Evolutionary conservation across 2,329 filamentous ascomycete genomes (phyloP).

Genomic region (Zymoseptoria ardabiliae): DNA sequence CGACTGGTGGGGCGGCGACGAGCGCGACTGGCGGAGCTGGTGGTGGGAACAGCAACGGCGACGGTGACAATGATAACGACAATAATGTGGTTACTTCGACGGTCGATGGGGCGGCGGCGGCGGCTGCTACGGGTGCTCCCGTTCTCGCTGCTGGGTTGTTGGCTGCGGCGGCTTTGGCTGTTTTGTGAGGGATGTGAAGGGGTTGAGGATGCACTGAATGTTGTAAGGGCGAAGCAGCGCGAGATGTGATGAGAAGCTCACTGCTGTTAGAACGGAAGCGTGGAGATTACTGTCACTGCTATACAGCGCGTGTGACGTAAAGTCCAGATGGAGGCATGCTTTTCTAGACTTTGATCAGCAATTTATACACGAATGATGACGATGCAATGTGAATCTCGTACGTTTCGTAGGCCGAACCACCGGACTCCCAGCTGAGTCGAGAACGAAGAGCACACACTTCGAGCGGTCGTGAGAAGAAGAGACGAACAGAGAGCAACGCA

Average conservation of each 20-base stretch:
- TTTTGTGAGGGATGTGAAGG: background rate
- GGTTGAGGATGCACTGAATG: too few relatives aligned
- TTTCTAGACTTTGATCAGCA: background rate
- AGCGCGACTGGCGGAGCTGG: background rate
- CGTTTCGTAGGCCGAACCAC: background rate
- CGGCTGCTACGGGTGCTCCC: background rate
- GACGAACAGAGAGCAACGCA: background rate
- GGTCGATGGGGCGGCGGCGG: background rate
- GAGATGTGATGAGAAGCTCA: background rate
- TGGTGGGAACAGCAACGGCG: background rate
- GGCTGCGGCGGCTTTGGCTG: background rate
- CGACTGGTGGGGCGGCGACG: background rate
- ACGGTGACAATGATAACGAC: background rate
- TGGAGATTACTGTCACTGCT: background rate
- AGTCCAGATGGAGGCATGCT: background rate
- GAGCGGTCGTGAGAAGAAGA: background rate
- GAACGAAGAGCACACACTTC: background rate
- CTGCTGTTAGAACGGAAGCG: background rate
- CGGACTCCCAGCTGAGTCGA: background rate
- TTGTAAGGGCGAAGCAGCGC: background rate
- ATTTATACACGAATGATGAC: background rate
- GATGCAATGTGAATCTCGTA: background rate
- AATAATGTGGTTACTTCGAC: background rate
- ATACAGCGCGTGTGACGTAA: background rate
- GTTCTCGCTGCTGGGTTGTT: background rate